phyloP scores from a whole-genome alignment of 768 basidiomycete genomes.

The Phylloporus sp. region DNA sequence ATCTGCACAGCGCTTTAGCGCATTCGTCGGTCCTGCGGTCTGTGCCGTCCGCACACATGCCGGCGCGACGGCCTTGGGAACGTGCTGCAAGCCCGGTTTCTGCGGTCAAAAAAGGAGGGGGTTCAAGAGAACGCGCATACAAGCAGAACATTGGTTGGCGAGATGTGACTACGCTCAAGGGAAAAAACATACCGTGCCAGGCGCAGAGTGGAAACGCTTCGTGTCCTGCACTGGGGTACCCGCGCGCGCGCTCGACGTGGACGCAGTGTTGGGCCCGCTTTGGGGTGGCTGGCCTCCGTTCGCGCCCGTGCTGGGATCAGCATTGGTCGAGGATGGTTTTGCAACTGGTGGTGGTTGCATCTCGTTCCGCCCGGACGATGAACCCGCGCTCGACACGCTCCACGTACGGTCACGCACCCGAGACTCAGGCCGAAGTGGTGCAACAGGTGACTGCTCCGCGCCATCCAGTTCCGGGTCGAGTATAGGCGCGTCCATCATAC shows the following conservation, averaged over 20 bases:
- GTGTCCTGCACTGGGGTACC: constrained; percentile 20
- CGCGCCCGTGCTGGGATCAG: not conserved
- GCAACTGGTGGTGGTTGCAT: not conserved
- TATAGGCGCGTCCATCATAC: not conserved
- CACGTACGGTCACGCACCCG: constrained; percentile 7
- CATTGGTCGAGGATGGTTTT: not conserved
- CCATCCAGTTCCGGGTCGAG: not conserved
- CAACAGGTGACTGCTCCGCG: not conserved
- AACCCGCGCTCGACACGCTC: not conserved
- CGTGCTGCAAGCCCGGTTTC: constrained; percentile 9
- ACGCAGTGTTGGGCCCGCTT: not conserved
- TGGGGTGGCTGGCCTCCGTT: not conserved
- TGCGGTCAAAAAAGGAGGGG: not conserved
- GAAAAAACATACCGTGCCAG: constrained; percentile 37
- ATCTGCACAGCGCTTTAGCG: constrained; percentile 34
- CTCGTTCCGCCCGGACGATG: not conserved
- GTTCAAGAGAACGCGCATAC: not conserved
- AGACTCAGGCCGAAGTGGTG: not conserved
- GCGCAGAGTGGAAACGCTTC: constrained; percentile 46
- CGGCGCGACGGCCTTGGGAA: constrained; percentile 1
- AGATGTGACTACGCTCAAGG: not conserved
- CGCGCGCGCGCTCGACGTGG: not conserved
- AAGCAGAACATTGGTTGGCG: not conserved
- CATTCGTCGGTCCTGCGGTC: constrained; percentile 2
- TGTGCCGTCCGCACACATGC: constrained; percentile 12